These are phyloP conservation scores for Monotropa hypopitys DNA, from an alignment of 179 eudicot genomes.

Conservation along the genomic window DNA sequence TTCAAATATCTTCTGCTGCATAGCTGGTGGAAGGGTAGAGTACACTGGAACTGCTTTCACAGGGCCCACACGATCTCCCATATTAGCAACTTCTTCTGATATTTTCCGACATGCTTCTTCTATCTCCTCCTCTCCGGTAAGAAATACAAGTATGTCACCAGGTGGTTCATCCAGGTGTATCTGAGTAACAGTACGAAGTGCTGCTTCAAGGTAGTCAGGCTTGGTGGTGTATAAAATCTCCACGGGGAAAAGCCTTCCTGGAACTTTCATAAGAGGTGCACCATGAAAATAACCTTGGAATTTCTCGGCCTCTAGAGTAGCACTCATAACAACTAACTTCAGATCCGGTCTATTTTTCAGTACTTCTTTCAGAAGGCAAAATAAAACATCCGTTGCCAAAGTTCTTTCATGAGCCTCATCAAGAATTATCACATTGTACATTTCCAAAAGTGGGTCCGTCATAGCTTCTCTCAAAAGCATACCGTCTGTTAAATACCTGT, in stretches of 20 bases:
- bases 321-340: constrained; percentile 97
- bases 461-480: constrained; percentile 96
- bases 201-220: constrained; percentile 96
- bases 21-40: constrained; percentile 92
- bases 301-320: constrained; percentile 97
- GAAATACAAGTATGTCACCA: constrained; percentile 87
- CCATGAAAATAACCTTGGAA: constrained; percentile 79
- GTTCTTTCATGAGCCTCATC: constrained; percentile 99
- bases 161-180: constrained; percentile 71
- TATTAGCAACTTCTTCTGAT: constrained; percentile 55
- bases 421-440: constrained; percentile 84
- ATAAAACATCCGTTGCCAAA: constrained; percentile 87
- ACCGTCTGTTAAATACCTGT: constrained; percentile 94
- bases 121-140: constrained; percentile 95
- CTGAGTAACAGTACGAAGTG: constrained; percentile 79
- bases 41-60: constrained; percentile 83
- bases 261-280: constrained; percentile 98
- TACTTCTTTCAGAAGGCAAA: constrained; percentile 91
- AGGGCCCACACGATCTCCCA: constrained; percentile 82
- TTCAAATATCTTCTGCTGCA: constrained; percentile 97
- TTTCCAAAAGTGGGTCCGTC: constrained; percentile 87
- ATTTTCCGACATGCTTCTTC: constrained; percentile 88
- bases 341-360: constrained; percentile 76
- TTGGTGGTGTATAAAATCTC: constrained; percentile 92
- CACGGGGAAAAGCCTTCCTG: constrained; percentile 94